Percentiles rank a stretch among this genome's conserved stretches.
phyloP scores from a whole-genome alignment of 371 early-diverging fungal species.

The Dichotomocladium elegans region DNA sequence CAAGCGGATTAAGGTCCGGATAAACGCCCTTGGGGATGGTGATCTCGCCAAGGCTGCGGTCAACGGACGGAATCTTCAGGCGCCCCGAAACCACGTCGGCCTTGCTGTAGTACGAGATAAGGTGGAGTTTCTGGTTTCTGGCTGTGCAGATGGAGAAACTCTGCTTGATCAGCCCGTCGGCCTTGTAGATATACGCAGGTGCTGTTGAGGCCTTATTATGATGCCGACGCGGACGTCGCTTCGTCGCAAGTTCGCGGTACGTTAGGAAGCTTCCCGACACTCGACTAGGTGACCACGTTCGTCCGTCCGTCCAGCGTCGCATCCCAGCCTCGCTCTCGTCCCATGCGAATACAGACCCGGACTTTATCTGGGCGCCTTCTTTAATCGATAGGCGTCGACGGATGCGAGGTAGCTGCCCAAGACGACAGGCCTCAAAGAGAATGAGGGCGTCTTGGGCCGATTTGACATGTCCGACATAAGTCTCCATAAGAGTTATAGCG shows the following conservation, averaged over 20 bases:
- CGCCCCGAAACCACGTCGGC: conserved; percentile 59
- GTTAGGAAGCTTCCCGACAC: conserved; percentile 81
- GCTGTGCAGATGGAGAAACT: conserved; percentile 79
- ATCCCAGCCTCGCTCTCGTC: conserved; percentile 88
- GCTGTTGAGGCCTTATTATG: conserved; percentile 14
- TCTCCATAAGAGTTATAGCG: conserved; percentile 54
- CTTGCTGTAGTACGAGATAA: conserved; percentile 82
- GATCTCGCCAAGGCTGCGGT: conserved; percentile 36
- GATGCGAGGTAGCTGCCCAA: conserved; percentile 62
- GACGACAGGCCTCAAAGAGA: conserved; percentile 79
- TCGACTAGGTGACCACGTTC: conserved; percentile 84
- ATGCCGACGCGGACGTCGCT: conserved; percentile 35
- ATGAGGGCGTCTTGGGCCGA: conserved; percentile 78
- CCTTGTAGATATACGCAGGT: conserved; percentile 45
- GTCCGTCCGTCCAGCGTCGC: conserved; percentile 90
- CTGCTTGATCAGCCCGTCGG: conserved; percentile 81
- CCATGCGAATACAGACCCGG: conserved; percentile 86
- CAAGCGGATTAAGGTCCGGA: conserved; percentile 47
- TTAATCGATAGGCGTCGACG: conserved; percentile 73
- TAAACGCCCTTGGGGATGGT: conserved; percentile 55
- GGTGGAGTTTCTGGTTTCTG: conserved; percentile 74
- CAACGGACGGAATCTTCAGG: conserved; percentile 45
- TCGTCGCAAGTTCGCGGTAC: conserved; percentile 72
- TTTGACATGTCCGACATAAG: conserved; percentile 75
- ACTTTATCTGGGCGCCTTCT: conserved; percentile 74